Base-by-base conservation (phyloP, 176 grass and related monocot species). In the Pontederia crassipes region DNA sequence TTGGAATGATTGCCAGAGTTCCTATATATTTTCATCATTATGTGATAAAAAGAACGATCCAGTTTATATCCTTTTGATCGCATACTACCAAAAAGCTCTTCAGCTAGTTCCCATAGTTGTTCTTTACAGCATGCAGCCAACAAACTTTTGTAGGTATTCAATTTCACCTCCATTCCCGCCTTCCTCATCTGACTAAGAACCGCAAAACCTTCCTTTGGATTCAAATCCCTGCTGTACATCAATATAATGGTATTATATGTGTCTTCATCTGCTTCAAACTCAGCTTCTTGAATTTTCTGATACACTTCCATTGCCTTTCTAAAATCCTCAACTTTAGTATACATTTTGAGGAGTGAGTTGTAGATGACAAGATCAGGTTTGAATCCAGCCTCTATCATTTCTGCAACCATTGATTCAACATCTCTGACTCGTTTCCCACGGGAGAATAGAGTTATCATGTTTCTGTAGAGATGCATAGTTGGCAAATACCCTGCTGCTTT, bases 21-120 rank as follows among this genome's bases (percentile, higher is more conserved):
- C 65, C 91, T 90, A 59, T 87, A 85, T 68, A 90, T 75, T 80
- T 96, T 90, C 80, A 96, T 86, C 91, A 96, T 90, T 54, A 85
- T 71, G 32, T 96, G 91, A 72, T 90, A 96, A 58, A 90, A 70
- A 61, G 81, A 81, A 66, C 91, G 77, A 72, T 90, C 89, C 66
- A 90, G 67, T 49, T 58, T 75, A 67, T 82, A 85, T 49, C 80
- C 76, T 73, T 85, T 90, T 16, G 78, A 82, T 57, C 58, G 74
- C 74, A 96, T 82, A 69, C 78, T 81, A 13, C 76, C 54, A 55
- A 96, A 96, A 76, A 96, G 72, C 48, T 82, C 78, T n/a, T 87
- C 91, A 48, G 86, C 83, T 85, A 82, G 81, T 63, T 96, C 91
- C 73, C 79, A 79, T 24, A 96, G 72, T 48, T 87, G 79, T 14